These are phyloP conservation scores for Salix dunnii DNA, from an alignment of 345 rosid genomes.

Conservation along the genomic window DNA sequence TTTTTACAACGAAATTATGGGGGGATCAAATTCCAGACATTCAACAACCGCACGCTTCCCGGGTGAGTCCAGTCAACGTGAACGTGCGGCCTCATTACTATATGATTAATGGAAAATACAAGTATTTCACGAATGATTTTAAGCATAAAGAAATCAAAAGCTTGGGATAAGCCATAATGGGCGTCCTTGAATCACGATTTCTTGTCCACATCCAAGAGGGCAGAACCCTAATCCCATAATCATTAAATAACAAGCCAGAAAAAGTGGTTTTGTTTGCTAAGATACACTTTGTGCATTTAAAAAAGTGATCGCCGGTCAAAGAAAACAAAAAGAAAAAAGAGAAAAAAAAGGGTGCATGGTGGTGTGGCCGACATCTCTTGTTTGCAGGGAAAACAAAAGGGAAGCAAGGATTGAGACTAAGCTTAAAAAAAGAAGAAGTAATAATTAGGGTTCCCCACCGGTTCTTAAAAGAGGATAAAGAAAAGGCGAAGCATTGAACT, in stretches of 20 bases:
- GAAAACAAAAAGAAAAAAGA: conserved; percentile 5
- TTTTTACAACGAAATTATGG: not conserved
- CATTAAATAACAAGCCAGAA: conserved; percentile 9
- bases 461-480: conserved; percentile 21
- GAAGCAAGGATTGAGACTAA: conserved; percentile 36
- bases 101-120: conserved; percentile 14
- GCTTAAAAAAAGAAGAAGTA: not conserved
- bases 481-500: conserved; percentile 26
- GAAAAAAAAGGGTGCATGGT: not conserved
- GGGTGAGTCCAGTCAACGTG: conserved; percentile 18
- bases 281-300: not conserved
- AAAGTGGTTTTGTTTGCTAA: conserved; percentile 12
- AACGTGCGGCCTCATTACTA: conserved; percentile 42
- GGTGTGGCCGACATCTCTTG: conserved; percentile 47
- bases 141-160: not conserved
- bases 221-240: conserved; percentile 30
- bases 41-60: conserved; percentile 41
- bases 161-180: not conserved
- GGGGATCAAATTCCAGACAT: conserved; percentile 9
- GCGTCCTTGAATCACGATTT: conserved; percentile 36
- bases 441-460: conserved; percentile 20
- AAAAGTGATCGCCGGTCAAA: conserved; percentile 18
- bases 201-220: conserved; percentile 29
- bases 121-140: conserved; percentile 21
- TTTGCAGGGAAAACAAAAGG: conserved; percentile 27